Conservation (phyloP, 768 basidiomycete species). For the Suillus subalutaceus region DNA sequence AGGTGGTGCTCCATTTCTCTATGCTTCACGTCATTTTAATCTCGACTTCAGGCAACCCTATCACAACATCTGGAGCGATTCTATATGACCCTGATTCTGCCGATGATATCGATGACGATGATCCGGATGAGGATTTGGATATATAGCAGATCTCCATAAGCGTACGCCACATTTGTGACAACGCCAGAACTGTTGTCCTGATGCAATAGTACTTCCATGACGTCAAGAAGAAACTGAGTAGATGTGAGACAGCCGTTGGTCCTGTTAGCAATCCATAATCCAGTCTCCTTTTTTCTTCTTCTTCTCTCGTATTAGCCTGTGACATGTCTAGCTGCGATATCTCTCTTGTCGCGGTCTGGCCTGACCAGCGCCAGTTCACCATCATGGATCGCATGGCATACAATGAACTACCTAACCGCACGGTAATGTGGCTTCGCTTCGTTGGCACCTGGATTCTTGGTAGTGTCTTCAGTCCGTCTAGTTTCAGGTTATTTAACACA, state of each 20-base stretch:
- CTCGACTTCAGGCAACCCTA: slow-evolving; percentile 36
- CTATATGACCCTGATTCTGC: slow-evolving; percentile 92
- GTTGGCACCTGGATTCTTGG: slow-evolving; percentile 5
- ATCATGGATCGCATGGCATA: slow-evolving; percentile 2
- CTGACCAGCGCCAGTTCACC: slow-evolving; percentile 1
- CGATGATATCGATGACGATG: slow-evolving; percentile 94
- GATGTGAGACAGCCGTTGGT: slow-evolving; percentile 5
- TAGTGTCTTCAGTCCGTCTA: neutral
- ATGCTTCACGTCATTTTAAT: slow-evolving; percentile 9
- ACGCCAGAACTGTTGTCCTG: neutral
- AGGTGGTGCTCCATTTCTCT: slow-evolving; percentile 44
- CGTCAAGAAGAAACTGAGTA: neutral
- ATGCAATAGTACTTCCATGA: neutral
- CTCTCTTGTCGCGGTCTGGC: slow-evolving; percentile 11
- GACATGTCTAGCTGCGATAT: slow-evolving; percentile 3
- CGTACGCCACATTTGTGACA: neutral
- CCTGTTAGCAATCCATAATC: neutral
- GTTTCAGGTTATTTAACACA: neutral
- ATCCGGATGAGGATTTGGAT: slow-evolving; percentile 94
- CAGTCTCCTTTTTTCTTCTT: too few relatives aligned
- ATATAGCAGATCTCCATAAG: slow-evolving; percentile 46
- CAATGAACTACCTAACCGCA: neutral
- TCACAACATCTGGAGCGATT: slow-evolving; percentile 50
- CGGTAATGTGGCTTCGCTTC: slow-evolving; percentile 1
- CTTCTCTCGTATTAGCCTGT: neutral